A percentile compares a stretch with the other conserved stretches of the same genome.
These are phyloP conservation scores for Bipolaris victoriae DNA, from an alignment of 2,329 filamentous ascomycete species.

Conservation along the genomic window DNA sequence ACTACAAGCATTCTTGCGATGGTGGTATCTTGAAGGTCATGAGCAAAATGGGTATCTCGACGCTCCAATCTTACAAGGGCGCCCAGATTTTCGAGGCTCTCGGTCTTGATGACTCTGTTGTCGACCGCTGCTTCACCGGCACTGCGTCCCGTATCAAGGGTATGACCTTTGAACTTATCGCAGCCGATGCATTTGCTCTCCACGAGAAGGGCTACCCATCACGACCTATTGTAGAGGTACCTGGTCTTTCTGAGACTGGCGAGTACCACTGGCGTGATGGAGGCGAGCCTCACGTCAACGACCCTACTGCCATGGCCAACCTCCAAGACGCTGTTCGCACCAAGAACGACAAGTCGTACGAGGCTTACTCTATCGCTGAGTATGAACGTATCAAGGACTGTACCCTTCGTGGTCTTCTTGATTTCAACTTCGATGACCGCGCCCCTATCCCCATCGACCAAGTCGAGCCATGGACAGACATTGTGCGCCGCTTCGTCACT, in stretches of 20 bases:
- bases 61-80: conserved; percentile 93
- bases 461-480: conserved; percentile 97
- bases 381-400: conserved; percentile 98
- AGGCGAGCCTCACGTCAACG: conserved; percentile 93
- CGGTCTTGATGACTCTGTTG: conserved; percentile 87
- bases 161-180: conserved; percentile 90
- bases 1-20: conserved; percentile 96
- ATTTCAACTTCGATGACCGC: conserved; percentile 92
- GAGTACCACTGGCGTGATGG: conserved; percentile 99
- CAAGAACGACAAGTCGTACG: conserved; percentile 98
- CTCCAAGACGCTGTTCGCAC: conserved; percentile 95
- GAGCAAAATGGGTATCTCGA: conserved; percentile 99
- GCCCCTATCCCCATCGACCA: conserved; percentile 90
- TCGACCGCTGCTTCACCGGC: conserved; percentile 92
- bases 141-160: conserved; percentile 94
- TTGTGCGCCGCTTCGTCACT: conserved; percentile 93
- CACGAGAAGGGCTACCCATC: conserved; percentile 93
- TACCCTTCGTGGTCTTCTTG: conserved; percentile 89
- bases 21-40: conserved; percentile 98
- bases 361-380: conserved; percentile 90
- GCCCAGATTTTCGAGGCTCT: conserved; percentile 97
- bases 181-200: conserved; percentile 91
- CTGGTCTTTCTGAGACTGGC: conserved; percentile 86
- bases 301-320: conserved; percentile 92
- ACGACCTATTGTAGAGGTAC: conserved; percentile 74